Evolutionary conservation across 2,329 filamentous ascomycete genomes (phyloP), one percentile per base, ranked within the genome.

Genomic region (Pleomassaria siparia): DNA sequence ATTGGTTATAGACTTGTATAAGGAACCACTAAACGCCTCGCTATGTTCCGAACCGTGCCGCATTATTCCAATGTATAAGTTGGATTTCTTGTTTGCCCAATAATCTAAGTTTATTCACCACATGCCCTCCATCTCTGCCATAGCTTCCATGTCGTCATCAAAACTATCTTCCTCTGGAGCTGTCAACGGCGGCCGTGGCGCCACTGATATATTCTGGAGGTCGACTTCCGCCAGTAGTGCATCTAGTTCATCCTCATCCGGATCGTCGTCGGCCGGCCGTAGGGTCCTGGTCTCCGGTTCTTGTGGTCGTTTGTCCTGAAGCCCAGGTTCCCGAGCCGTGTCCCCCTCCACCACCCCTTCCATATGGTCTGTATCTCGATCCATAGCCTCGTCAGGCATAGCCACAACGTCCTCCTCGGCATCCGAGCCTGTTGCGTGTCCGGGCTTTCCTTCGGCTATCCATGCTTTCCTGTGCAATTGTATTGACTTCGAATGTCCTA

Each of bases 401-500:
- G 22, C 22, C 12, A 22, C 12, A 29, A 33, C 22, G 15, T 60
- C 58, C 6, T 65, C 64, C 6, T 70, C 65, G 2, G 63, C 55
- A 7, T 67, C 62, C 2, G 45, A 44, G 2, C 63, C 57, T 0
- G 52, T 47, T 36, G 63, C 55, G 0, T 68, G 54, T 39, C 73
- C 80, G 0, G 84, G 82, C 55, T 81, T 87, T 8, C 80, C 73
- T 50, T 95, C 88, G 47, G 92, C 82, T 56, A 97, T 92, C 88
- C 90, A 95, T 53, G 88, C 84, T 66, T 82, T 83, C 50, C 92
- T 80, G 73, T 86, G 87, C 25, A 83, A 80, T 54, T 88, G 82
- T 67, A 97, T 80, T 12, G 80, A 78, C 66, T 88, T 91, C 60
- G 87, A 89, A 71, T 96, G 94, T 1, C 94, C 94, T 0, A 90